A percentile compares a stretch with the other conserved stretches of the same genome.
Conservation (phyloP, 2,329 filamentous ascomycete genomes). For the Sporothrix humicola region DNA sequence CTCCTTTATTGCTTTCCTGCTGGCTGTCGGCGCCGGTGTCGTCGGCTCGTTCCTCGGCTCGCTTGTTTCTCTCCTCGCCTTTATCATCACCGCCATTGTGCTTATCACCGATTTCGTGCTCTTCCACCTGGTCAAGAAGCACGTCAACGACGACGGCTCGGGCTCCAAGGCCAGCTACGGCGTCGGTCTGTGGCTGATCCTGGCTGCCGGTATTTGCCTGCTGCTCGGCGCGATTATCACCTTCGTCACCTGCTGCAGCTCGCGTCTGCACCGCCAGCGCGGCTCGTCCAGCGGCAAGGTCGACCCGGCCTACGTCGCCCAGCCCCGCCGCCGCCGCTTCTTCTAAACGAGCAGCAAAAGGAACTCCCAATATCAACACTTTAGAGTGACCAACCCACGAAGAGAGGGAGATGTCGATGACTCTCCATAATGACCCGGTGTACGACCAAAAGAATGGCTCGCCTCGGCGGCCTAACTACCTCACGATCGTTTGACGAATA, state of each 20-base stretch:
- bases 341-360: conserved; percentile 30
- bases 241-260: conserved; percentile 66
- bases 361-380: background rate
- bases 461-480: background rate
- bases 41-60: conserved; percentile 59
- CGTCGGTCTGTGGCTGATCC: conserved; percentile 62
- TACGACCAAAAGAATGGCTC: conserved; percentile 13
- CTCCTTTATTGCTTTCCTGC: conserved; percentile 63
- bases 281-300: conserved; percentile 40
- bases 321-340: conserved; percentile 38
- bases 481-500: conserved; percentile 22
- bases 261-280: conserved; percentile 50
- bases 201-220: conserved; percentile 61
- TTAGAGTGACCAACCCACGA: background rate
- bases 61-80: conserved; percentile 56
- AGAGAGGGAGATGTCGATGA: conserved; percentile 6
- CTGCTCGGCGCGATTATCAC: conserved; percentile 63
- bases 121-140: conserved; percentile 62
- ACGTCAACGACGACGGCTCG: conserved; percentile 52
- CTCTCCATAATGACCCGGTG: conserved; percentile 25
- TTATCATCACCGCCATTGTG: conserved; percentile 55
- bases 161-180: conserved; percentile 52
- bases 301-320: conserved; percentile 40
- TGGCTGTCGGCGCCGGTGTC: conserved; percentile 58
- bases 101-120: conserved; percentile 63